Conservation (phyloP, 768 basidiomycete species). For the Russula abietina region DNA sequence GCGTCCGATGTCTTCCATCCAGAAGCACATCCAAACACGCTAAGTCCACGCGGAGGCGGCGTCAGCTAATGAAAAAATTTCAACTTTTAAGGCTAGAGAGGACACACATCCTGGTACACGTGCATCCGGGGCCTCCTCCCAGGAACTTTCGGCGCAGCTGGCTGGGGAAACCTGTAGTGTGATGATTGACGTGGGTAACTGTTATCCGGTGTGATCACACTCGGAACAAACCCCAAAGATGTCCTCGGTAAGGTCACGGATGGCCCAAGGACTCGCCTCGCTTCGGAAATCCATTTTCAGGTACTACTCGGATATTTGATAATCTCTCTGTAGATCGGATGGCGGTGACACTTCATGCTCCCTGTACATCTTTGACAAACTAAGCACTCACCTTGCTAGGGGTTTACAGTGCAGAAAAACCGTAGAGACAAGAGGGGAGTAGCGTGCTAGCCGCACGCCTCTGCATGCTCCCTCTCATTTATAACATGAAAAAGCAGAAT, state of each 20-base stretch:
- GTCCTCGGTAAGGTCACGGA: slow-evolving; percentile 8
- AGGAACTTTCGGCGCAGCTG: neutral
- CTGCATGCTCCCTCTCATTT: slow-evolving; percentile 18
- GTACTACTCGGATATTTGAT: neutral
- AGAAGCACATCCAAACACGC: neutral
- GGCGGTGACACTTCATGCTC: slow-evolving; percentile 1
- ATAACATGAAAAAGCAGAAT: slow-evolving; percentile 17
- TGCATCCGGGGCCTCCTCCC: neutral
- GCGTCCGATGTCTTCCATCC: slow-evolving; percentile 3
- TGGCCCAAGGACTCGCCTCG: slow-evolving; percentile 4
- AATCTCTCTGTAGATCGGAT: neutral
- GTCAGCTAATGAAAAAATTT: neutral
- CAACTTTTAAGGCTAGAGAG: neutral
- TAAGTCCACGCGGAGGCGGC: neutral
- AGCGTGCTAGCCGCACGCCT: slow-evolving; percentile 13
- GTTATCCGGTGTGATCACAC: neutral
- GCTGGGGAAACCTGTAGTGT: neutral
- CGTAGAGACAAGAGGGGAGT: slow-evolving; percentile 15
- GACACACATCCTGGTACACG: slow-evolving; percentile 10
- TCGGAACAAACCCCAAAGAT: slow-evolving; percentile 8
- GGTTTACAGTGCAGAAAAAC: slow-evolving; percentile 6
- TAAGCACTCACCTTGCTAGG: slow-evolving; percentile 11
- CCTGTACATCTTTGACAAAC: slow-evolving; percentile 8
- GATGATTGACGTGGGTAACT: neutral
- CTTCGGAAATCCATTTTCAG: slow-evolving; percentile 14